phyloP scores from a whole-genome alignment of 805 yeast species.

The Metschnikowia lachancei region DNA sequence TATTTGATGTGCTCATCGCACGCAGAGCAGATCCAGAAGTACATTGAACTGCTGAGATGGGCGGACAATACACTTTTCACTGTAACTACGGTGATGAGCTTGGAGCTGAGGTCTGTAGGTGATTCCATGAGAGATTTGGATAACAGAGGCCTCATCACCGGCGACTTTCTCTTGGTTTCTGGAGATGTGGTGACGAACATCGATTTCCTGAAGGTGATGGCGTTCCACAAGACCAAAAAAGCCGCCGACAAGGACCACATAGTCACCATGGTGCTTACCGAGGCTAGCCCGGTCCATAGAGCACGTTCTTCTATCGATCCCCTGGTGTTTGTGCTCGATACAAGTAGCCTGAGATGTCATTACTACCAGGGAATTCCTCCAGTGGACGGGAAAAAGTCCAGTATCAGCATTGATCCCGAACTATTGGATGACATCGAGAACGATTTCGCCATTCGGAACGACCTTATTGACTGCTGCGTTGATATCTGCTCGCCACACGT shows the following conservation, averaged over 20 bases:
- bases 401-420: slow-evolving; percentile 76
- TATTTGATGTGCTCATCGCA: slow-evolving; percentile 87
- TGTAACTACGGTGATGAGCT: slow-evolving; percentile 73
- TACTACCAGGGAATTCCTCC: slow-evolving; percentile 80
- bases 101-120: slow-evolving; percentile 89
- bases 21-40: slow-evolving; percentile 81
- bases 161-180: slow-evolving; percentile 84
- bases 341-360: slow-evolving; percentile 68
- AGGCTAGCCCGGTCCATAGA: slow-evolving; percentile 80
- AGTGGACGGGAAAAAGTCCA: slow-evolving; percentile 32
- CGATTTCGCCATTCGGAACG: slow-evolving; percentile 82
- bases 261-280: slow-evolving; percentile 88
- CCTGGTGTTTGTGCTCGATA: slow-evolving; percentile 80
- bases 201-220: slow-evolving; percentile 70
- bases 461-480: slow-evolving; percentile 92
- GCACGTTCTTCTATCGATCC: slow-evolving; percentile 79
- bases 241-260: slow-evolving; percentile 83
- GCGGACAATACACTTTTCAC: slow-evolving; percentile 73
- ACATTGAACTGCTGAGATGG: slow-evolving; percentile 77
- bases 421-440: slow-evolving; percentile 66
- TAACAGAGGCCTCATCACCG: slow-evolving; percentile 81
- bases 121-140: slow-evolving; percentile 97
- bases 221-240: slow-evolving; percentile 69
- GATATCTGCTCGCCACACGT: slow-evolving; percentile 94
- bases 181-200: slow-evolving; percentile 96